A percentile compares a stretch with the other conserved stretches of the same genome.
phyloP scores from a whole-genome alignment of 805 yeast species.

The Diddensiella santjacobensis region DNA sequence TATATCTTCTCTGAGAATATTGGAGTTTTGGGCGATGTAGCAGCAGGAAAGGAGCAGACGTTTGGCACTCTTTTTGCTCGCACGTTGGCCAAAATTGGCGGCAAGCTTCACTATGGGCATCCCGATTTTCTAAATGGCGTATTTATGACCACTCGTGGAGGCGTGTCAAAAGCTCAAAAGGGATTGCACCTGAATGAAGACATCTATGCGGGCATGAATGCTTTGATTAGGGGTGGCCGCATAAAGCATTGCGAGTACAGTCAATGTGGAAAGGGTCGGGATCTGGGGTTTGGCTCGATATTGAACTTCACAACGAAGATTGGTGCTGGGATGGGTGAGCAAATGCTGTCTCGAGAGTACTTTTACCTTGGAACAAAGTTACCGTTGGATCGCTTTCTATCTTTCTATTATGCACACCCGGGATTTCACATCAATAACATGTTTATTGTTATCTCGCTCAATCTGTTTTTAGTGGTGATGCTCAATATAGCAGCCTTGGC shows the following conservation, averaged over 20 bases:
- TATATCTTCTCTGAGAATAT: conserved; percentile 79
- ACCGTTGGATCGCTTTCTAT: conserved; percentile 71
- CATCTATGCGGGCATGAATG: conserved; percentile 83
- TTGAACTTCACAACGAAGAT: conserved; percentile 78
- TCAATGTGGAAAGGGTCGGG: conserved; percentile 86
- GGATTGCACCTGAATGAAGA: conserved; percentile 83
- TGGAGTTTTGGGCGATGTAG: conserved; percentile 79
- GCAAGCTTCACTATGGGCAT: conserved; percentile 82
- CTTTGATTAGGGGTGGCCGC: conserved; percentile 73
- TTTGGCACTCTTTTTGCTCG: conserved; percentile 82
- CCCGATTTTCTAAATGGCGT: conserved; percentile 75
- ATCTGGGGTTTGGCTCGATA: conserved; percentile 79
- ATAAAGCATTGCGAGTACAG: conserved; percentile 79
- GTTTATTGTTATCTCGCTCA: conserved; percentile 64
- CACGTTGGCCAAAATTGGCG: conserved; percentile 77
- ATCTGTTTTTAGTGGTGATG: conserved; percentile 55
- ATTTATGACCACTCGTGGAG: conserved; percentile 82
- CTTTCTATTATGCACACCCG: conserved; percentile 82
- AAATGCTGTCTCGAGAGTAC: conserved; percentile 77
- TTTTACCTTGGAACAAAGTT: conserved; percentile 73
- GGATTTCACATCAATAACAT: conserved; percentile 81
- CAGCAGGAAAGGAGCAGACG: conserved; percentile 86
- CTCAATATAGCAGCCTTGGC: conserved; percentile 62
- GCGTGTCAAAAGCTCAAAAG: conserved; percentile 80
- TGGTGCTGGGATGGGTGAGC: conserved; percentile 92